Percentiles rank a stretch among this genome's conserved stretches.
phyloP scores from a whole-genome alignment of 306 rosid genomes.

The Prunus armeniaca region DNA sequence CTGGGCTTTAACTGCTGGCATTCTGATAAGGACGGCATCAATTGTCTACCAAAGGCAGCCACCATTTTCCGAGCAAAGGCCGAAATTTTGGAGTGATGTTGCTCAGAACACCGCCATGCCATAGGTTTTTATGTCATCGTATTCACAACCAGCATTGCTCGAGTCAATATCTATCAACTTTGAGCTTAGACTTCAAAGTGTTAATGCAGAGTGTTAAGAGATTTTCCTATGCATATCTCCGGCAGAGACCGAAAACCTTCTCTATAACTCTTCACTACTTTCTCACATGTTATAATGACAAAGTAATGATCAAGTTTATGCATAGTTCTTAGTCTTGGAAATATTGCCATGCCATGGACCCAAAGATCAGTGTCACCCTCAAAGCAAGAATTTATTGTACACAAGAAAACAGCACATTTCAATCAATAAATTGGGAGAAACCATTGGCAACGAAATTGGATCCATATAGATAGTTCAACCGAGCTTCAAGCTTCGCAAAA shows the following conservation, averaged over 20 bases:
- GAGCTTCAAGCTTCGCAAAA: neutral
- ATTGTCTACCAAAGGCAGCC: constrained; percentile 58
- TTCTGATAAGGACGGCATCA: constrained; percentile 65
- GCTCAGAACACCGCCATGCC: constrained; percentile 18
- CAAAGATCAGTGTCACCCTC: too few relatives aligned
- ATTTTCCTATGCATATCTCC: too few relatives aligned
- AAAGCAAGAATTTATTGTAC: too few relatives aligned
- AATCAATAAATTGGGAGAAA: neutral
- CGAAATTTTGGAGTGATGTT: constrained; percentile 59
- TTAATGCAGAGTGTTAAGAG: too few relatives aligned
- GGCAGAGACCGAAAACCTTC: neutral
- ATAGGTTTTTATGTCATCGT: neutral
- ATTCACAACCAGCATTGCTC: neutral
- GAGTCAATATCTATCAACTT: too few relatives aligned
- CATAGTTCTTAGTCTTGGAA: too few relatives aligned
- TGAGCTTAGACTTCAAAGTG: too few relatives aligned
- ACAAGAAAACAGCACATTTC: too few relatives aligned
- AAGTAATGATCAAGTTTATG: too few relatives aligned
- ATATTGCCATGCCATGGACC: too few relatives aligned
- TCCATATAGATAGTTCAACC: neutral
- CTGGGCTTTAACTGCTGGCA: constrained; percentile 91
- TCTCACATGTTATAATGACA: neutral
- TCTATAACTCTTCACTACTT: neutral
- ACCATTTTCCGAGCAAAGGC: constrained; percentile 59
- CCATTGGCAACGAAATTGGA: neutral